These are phyloP conservation scores for Myxozyma geophila DNA, from an alignment of 805 yeast genomes.

Conservation along the genomic window DNA sequence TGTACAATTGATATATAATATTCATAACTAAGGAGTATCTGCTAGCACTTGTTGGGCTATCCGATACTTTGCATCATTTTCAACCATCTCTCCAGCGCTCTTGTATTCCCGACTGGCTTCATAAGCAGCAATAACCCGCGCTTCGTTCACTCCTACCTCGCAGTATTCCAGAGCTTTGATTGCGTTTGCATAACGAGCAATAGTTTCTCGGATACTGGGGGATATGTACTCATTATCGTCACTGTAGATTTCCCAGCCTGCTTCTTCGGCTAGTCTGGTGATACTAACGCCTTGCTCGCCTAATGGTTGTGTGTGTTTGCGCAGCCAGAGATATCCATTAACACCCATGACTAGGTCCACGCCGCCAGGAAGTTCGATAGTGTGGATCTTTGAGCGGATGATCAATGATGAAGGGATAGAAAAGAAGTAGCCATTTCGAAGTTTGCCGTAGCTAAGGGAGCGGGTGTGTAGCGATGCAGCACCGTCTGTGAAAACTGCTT, in stretches of 20 bases:
- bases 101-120: slow-evolving; percentile 85
- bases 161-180: slow-evolving; percentile 79
- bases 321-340: slow-evolving; percentile 92
- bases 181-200: slow-evolving; percentile 84
- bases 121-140: slow-evolving; percentile 77
- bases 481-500: slow-evolving; percentile 85
- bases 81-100: slow-evolving; percentile 70
- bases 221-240: slow-evolving; percentile 73
- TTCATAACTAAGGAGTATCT: background rate
- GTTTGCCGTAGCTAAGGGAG: slow-evolving; percentile 91
- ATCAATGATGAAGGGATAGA: slow-evolving; percentile 82
- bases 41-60: slow-evolving; percentile 20
- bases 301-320: slow-evolving; percentile 55
- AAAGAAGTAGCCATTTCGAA: slow-evolving; percentile 85
- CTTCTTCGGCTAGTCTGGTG: slow-evolving; percentile 79
- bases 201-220: slow-evolving; percentile 65
- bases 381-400: slow-evolving; percentile 83
- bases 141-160: slow-evolving; percentile 85
- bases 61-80: slow-evolving; percentile 63
- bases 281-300: slow-evolving; percentile 19
- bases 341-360: slow-evolving; percentile 90
- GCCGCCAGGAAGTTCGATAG: slow-evolving; percentile 90
- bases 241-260: slow-evolving; percentile 92
- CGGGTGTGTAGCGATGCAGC: slow-evolving; percentile 93
- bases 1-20: slow-evolving; percentile 1